Percentiles rank a stretch among this genome's conserved stretches.
These are phyloP conservation scores for Triticum dicoccoides DNA, from an alignment of 176 grass and related monocot genomes.

Conservation along the genomic window DNA sequence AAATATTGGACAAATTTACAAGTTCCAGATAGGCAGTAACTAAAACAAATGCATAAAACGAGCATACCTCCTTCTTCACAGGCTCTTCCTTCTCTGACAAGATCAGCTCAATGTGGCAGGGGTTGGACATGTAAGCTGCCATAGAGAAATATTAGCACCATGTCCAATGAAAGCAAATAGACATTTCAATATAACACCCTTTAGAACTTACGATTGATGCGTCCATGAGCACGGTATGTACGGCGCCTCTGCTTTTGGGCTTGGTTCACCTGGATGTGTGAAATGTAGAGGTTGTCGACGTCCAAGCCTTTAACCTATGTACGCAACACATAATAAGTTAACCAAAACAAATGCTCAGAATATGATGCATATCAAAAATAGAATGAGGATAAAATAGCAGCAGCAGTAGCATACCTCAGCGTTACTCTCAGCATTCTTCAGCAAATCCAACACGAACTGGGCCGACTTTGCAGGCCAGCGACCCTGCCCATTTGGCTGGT, in stretches of 20 bases:
- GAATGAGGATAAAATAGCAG: neutral
- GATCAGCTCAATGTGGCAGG: conserved; percentile 80
- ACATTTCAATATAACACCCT: neutral
- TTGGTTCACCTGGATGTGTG: conserved; percentile 77
- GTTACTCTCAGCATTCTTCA: conserved; percentile 89
- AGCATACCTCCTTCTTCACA: conserved; percentile 69
- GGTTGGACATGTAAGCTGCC: conserved; percentile 83
- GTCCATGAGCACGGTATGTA: conserved; percentile 66
- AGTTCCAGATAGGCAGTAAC: no score
- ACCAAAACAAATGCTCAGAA: neutral
- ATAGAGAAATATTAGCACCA: neutral
- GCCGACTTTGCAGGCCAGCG: conserved; percentile 83
- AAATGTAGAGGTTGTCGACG: conserved; percentile 58
- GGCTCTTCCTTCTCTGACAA: conserved; percentile 87
- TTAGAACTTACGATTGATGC: conserved; percentile 55
- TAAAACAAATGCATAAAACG: neutral
- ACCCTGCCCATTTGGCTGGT: conserved; percentile 78
- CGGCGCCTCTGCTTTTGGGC: conserved; percentile 69
- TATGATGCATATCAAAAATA: neutral
- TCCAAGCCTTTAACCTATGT: conserved; percentile 66
- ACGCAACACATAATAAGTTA: neutral
- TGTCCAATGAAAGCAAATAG: neutral
- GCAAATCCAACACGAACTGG: conserved; percentile 70
- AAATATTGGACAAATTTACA: no score
- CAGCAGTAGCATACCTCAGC: conserved; percentile 38